phyloP scores from a whole-genome alignment of 2,329 filamentous ascomycete genomes.

The Pseudocercospora macadamiae region DNA sequence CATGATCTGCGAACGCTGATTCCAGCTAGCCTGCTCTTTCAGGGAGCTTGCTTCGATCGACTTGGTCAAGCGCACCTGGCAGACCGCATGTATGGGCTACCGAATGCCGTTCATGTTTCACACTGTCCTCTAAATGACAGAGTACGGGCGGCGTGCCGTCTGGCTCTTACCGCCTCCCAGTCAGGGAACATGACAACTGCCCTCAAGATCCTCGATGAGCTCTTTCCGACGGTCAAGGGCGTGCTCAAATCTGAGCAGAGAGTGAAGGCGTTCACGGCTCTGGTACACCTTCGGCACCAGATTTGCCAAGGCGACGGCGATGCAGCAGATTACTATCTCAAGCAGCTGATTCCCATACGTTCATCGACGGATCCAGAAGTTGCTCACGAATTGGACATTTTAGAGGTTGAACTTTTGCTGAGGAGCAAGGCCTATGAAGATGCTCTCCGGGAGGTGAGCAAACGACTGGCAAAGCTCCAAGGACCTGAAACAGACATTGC shows the following conservation, averaged over 20 bases:
- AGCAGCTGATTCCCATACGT: slow-evolving; percentile 56
- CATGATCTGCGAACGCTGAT: slow-evolving; percentile 73
- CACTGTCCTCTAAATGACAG: slow-evolving; percentile 73
- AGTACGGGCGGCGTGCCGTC: slow-evolving; percentile 72
- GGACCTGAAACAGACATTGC: slow-evolving; percentile 57
- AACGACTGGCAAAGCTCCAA: slow-evolving; percentile 54
- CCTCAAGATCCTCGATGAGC: slow-evolving; percentile 59
- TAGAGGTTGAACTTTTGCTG: slow-evolving; percentile 63
- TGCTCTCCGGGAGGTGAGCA: slow-evolving; percentile 60
- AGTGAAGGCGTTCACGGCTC: slow-evolving; percentile 67
- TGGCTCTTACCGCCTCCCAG: slow-evolving; percentile 67
- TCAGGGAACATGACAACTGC: slow-evolving; percentile 73
- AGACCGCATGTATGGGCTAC: slow-evolving; percentile 68
- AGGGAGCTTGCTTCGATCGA: slow-evolving; percentile 73
- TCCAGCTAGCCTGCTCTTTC: slow-evolving; percentile 72
- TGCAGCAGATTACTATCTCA: slow-evolving; percentile 60
- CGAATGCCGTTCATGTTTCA: slow-evolving; percentile 72
- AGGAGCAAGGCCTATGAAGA: slow-evolving; percentile 44
- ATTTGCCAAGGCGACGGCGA: slow-evolving; percentile 57
- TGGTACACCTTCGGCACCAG: slow-evolving; percentile 67
- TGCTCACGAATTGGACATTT: slow-evolving; percentile 59
- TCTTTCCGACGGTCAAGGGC: slow-evolving; percentile 65
- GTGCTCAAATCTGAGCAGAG: slow-evolving; percentile 79
- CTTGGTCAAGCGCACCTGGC: slow-evolving; percentile 66
- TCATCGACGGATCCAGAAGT: slow-evolving; percentile 59